phyloP scores from a whole-genome alignment of 495 filamentous ascomycete species.

The Chaetomium tenue region DNA sequence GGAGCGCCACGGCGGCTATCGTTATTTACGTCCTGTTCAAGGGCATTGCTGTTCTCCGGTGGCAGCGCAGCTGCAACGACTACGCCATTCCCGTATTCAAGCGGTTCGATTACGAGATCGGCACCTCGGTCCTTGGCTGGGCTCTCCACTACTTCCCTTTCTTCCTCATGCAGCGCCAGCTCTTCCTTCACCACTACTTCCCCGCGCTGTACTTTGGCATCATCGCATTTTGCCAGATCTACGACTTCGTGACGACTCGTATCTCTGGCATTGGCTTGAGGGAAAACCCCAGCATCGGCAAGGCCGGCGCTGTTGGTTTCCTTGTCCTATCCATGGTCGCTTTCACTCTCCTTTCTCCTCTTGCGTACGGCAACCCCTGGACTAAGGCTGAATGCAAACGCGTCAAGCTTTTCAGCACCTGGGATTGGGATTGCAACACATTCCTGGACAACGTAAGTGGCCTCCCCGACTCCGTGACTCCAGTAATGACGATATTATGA shows the following conservation, averaged over 20 bases:
- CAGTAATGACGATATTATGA: slow-evolving; percentile 24
- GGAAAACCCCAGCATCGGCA: slow-evolving; percentile 71
- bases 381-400: slow-evolving; percentile 79
- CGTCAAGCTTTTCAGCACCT: slow-evolving; percentile 81
- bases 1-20: slow-evolving; percentile 79
- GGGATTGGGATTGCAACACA: slow-evolving; percentile 97
- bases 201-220: slow-evolving; percentile 89
- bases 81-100: slow-evolving; percentile 80
- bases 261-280: slow-evolving; percentile 64
- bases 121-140: slow-evolving; percentile 86
- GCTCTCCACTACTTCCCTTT: slow-evolving; percentile 97
- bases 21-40: slow-evolving; percentile 79
- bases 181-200: slow-evolving; percentile 95
- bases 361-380: slow-evolving; percentile 93
- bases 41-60: slow-evolving; percentile 80
- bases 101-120: slow-evolving; percentile 96
- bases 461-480: slow-evolving; percentile 35
- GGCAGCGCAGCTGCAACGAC: slow-evolving; percentile 89
- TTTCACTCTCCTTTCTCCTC: slow-evolving; percentile 82
- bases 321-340: slow-evolving; percentile 67
- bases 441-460: slow-evolving; percentile 83
- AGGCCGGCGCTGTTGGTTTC: slow-evolving; percentile 64
- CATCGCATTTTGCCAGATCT: slow-evolving; percentile 80
- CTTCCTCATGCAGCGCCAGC: slow-evolving; percentile 89
- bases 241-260: slow-evolving; percentile 77